phyloP scores from a whole-genome alignment of 805 yeast species.

The Kuraishia hungarica region DNA sequence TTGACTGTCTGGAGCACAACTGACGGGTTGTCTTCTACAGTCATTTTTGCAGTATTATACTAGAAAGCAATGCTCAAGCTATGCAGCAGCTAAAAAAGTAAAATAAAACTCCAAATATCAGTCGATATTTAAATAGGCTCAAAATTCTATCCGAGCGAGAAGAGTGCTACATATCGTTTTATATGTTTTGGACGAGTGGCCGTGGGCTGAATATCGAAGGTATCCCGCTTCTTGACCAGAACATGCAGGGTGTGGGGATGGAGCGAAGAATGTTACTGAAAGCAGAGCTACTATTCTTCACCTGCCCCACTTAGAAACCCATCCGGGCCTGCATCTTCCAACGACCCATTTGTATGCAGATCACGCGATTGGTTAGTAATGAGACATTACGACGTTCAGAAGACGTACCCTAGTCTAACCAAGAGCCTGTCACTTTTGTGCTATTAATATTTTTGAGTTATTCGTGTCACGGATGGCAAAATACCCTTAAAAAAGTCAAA shows the following conservation, averaged over 20 bases:
- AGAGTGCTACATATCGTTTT: neutral
- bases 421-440: neutral
- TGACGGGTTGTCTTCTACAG: constrained; percentile 25
- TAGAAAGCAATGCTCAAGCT: neutral
- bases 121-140: neutral
- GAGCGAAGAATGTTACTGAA: neutral
- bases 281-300: neutral
- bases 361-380: neutral
- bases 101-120: no score
- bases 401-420: neutral
- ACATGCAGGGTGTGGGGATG: neutral
- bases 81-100: neutral
- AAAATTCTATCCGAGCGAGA: no score
- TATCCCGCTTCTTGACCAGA: neutral
- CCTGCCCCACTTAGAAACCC: neutral
- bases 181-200: neutral
- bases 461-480: neutral
- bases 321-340: neutral
- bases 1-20: constrained; percentile 59
- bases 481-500: neutral
- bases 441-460: neutral
- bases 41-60: neutral
- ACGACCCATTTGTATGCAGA: neutral
- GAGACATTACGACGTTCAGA: neutral
- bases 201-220: neutral